These are phyloP conservation scores for Ambrosiella xylebori DNA, from an alignment of 2,329 filamentous ascomycete species.

Conservation along the genomic window DNA sequence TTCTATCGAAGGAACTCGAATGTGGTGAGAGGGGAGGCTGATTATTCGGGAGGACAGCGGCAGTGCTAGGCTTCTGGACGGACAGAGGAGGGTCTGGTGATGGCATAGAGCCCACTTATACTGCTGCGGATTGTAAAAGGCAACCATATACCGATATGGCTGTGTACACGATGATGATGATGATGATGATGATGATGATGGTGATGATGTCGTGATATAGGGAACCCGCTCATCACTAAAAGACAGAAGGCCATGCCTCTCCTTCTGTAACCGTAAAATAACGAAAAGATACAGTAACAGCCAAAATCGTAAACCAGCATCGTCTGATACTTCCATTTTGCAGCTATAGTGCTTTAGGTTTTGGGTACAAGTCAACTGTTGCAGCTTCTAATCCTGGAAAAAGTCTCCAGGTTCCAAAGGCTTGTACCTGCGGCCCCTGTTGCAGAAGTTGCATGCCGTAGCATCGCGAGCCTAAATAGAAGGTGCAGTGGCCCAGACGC, in stretches of 20 bases:
- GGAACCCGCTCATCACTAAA: neutral
- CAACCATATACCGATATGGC: neutral
- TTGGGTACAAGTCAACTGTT: neutral
- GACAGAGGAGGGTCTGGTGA: neutral
- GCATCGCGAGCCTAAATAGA: neutral
- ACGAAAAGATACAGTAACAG: neutral
- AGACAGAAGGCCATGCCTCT: neutral
- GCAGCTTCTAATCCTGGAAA: neutral
- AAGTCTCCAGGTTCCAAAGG: slow-evolving; percentile 1
- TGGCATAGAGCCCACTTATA: neutral
- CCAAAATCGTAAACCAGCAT: neutral
- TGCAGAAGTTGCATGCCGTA: neutral
- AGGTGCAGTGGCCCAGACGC: neutral
- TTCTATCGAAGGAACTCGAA: too few species aligned
- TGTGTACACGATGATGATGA: neutral
- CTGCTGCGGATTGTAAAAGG: neutral
- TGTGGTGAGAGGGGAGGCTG: too few species aligned
- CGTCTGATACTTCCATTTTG: neutral
- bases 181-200: neutral
- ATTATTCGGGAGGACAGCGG: neutral
- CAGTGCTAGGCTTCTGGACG: neutral
- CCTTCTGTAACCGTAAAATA: neutral
- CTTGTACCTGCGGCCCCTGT: slow-evolving; percentile 10
- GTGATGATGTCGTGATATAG: neutral
- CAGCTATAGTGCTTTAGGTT: neutral